These are phyloP conservation scores for Candida argentea DNA, from an alignment of 805 yeast species.

Conservation along the genomic window DNA sequence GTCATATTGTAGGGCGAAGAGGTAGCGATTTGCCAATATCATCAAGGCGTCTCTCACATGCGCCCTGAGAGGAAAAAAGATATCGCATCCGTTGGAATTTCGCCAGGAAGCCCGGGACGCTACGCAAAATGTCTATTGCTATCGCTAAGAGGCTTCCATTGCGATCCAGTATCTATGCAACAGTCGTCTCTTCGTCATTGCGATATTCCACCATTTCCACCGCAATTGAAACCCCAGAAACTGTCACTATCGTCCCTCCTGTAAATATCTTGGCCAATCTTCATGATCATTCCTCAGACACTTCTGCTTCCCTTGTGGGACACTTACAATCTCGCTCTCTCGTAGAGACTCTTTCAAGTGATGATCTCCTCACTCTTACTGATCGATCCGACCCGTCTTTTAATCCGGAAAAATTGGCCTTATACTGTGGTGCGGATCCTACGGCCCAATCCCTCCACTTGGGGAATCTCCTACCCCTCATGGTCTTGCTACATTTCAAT, in stretches of 20 bases:
- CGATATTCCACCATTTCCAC: not conserved
- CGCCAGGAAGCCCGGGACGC: no score
- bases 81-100: no score
- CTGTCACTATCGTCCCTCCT: conserved; percentile 31
- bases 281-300: conserved; percentile 13
- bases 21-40: no score
- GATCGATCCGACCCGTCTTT: no score
- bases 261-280: conserved; percentile 16
- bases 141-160: not conserved
- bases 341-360: conserved; percentile 29
- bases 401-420: conserved; percentile 37
- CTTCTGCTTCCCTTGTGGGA: conserved; percentile 21
- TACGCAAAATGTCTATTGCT: conserved; percentile 1
- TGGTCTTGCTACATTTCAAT: conserved; percentile 76
- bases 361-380: conserved; percentile 25
- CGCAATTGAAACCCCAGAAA: conserved; percentile 13
- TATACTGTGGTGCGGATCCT: conserved; percentile 96
- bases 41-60: no score
- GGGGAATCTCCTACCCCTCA: conserved; percentile 82
- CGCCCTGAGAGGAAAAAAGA: no score
- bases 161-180: not conserved
- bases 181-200: not conserved
- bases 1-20: no score
- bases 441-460: conserved; percentile 83
- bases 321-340: conserved; percentile 26